These are phyloP conservation scores for Fusarium udum DNA, from an alignment of 2,329 filamentous ascomycete genomes.

Conservation along the genomic window DNA sequence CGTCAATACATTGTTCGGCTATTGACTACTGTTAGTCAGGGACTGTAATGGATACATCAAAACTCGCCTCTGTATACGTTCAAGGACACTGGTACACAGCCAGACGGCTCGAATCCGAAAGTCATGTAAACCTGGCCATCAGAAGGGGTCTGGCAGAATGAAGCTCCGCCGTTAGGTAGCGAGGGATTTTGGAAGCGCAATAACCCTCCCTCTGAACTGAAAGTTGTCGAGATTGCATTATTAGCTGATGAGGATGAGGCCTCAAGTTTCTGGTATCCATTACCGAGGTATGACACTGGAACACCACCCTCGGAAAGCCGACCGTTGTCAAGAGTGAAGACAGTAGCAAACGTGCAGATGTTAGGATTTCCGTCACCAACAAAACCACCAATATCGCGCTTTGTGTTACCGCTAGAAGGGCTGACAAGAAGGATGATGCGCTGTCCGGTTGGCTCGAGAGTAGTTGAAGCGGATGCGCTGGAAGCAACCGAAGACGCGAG, in stretches of 20 bases:
- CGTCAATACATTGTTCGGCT: background rate
- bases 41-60: rapidly evolving
- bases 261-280: background rate
- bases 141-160: background rate
- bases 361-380: background rate
- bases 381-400: background rate
- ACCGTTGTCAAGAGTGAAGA: background rate
- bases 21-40: background rate
- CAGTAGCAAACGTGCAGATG: background rate
- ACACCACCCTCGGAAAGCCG: background rate
- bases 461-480: background rate
- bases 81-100: background rate
- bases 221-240: background rate
- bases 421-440: background rate
- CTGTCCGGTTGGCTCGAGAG: background rate
- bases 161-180: background rate
- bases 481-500: background rate
- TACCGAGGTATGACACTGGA: background rate
- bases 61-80: background rate
- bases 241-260: background rate
- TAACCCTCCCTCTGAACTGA: background rate
- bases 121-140: conserved; percentile 5
- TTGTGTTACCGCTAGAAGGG: background rate
- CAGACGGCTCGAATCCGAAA: background rate
- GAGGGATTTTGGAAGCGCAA: background rate